phyloP scores from a whole-genome alignment of 768 basidiomycete genomes.

The Suillus subluteus region DNA sequence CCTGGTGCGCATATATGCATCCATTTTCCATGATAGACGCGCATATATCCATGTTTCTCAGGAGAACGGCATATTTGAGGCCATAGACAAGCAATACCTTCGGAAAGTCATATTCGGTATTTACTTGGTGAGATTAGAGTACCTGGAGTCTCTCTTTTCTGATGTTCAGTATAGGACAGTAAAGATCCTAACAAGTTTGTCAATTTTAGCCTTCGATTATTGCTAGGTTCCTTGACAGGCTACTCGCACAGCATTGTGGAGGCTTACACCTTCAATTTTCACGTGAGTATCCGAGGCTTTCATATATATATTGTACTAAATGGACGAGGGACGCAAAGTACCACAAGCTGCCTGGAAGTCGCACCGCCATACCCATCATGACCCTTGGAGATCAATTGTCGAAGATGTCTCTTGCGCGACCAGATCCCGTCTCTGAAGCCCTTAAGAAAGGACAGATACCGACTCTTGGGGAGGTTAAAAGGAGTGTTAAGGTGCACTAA shows the following conservation, averaged over 20 bases:
- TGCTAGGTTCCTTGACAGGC: slow-evolving; percentile 16
- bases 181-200: slow-evolving; percentile 83
- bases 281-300: slow-evolving; percentile 42
- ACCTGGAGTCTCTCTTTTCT: background rate
- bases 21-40: slow-evolving; percentile 15
- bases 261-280: slow-evolving; percentile 88
- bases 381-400: slow-evolving; percentile 63
- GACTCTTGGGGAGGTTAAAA: slow-evolving; percentile 80
- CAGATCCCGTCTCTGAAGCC: slow-evolving; percentile 65
- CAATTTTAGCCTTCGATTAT: slow-evolving; percentile 9
- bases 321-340: slow-evolving; percentile 52
- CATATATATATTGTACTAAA: background rate
- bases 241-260: slow-evolving; percentile 68
- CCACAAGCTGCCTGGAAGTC: slow-evolving; percentile 62
- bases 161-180: slow-evolving; percentile 56
- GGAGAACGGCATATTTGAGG: slow-evolving; percentile 89
- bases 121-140: slow-evolving; percentile 61
- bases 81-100: slow-evolving; percentile 82
- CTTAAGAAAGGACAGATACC: slow-evolving; percentile 63
- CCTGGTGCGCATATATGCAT: slow-evolving; percentile 52
- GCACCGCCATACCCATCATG: slow-evolving; percentile 69
- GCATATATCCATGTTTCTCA: slow-evolving; percentile 31
- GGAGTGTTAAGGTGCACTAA: slow-evolving; percentile 67
- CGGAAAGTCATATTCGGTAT: slow-evolving; percentile 85
- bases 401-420: slow-evolving; percentile 49